These are phyloP conservation scores for Neostapfia colusana DNA, from an alignment of 176 grass and related monocot genomes.

Conservation along the genomic window DNA sequence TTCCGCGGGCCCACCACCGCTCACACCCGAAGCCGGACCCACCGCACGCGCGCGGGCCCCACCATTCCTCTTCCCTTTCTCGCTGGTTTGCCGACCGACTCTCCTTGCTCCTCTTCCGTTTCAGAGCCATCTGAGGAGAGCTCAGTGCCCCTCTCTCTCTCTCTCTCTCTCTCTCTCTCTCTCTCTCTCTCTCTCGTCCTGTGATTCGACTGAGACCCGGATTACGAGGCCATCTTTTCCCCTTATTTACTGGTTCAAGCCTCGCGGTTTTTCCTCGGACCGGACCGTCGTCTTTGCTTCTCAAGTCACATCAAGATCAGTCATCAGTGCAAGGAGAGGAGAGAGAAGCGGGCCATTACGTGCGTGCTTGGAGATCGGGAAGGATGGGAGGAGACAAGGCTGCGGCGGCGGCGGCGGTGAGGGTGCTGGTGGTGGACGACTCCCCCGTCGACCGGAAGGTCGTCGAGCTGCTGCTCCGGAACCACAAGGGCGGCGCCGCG, in stretches of 20 bases:
- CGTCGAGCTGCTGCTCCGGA: conserved; percentile 68
- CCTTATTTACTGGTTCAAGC: conserved; percentile 14
- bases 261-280: background rate
- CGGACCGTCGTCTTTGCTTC: background rate
- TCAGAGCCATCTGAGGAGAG: background rate
- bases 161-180: conserved; percentile 1
- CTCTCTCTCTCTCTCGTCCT: background rate
- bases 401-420: conserved; percentile 32
- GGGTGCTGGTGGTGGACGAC: conserved; percentile 90
- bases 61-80: background rate
- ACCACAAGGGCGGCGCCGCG: conserved; percentile 33
- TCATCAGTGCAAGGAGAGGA: background rate
- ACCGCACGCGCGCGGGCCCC: conserved; percentile 52
- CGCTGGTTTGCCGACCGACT: background rate
- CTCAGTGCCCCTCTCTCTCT: background rate
- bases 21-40: conserved; percentile 38
- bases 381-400: conserved; percentile 4
- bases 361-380: background rate
- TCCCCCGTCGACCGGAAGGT: conserved; percentile 71
- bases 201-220: background rate
- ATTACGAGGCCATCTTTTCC: background rate
- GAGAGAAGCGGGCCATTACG: background rate
- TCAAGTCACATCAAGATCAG: background rate
- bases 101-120: background rate
- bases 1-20: conserved; percentile 32